Conservation (phyloP, 495 filamentous ascomycete species). For the Extremus antarcticus region DNA sequence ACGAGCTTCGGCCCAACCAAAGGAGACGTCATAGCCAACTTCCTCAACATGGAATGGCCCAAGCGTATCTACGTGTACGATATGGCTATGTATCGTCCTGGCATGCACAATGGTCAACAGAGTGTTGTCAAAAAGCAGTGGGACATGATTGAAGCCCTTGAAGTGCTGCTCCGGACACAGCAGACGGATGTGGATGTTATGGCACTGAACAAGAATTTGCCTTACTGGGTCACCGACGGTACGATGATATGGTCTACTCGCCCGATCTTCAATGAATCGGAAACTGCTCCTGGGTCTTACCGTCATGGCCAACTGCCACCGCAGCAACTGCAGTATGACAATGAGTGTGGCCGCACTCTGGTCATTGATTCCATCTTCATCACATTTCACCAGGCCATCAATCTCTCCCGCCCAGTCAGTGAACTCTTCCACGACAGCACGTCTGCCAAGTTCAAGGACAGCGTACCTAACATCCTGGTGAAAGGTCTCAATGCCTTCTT, state of each 20-base stretch:
- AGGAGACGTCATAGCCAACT: background rate
- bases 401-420: background rate
- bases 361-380: background rate
- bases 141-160: background rate
- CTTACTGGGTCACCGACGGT: slow-evolving; percentile 9
- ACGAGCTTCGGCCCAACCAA: background rate
- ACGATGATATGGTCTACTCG: slow-evolving; percentile 8
- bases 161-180: background rate
- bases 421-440: background rate
- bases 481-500: slow-evolving; percentile 11
- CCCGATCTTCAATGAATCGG: background rate
- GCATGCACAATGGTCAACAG: background rate
- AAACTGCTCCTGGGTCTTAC: background rate
- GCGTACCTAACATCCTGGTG: background rate
- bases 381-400: background rate
- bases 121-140: background rate
- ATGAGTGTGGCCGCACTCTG: slow-evolving; percentile 1
- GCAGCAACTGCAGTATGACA: background rate
- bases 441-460: background rate
- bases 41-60: background rate
- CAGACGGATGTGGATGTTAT: background rate
- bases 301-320: background rate
- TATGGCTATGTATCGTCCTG: background rate
- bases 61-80: background rate
- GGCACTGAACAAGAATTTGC: background rate